Base-by-base conservation (phyloP, 805 yeast species). In the Nakazawaea peltata region DNA sequence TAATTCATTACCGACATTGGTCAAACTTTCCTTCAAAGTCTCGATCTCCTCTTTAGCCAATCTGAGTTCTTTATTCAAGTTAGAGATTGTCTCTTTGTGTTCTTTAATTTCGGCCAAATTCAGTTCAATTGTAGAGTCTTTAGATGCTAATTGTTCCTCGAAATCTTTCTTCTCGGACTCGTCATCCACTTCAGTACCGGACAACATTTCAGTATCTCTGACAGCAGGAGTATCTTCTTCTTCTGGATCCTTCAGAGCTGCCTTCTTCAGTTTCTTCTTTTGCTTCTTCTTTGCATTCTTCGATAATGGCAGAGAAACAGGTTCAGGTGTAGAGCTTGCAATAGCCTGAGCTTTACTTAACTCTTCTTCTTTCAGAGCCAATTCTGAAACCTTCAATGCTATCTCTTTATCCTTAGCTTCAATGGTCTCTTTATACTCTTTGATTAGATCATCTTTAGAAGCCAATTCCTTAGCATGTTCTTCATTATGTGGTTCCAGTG, bases 1-100 rank as follows among this genome's bases (percentile, higher is more conserved):
- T 6, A 87, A 62, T 33, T 85, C 94, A 47, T 82, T 73, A 1
- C 96, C 96, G 19, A 87, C 67, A 38, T 72, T 76, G 43, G 69
- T 69, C 36, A 88, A 53, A 84, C 81, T 83, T 39, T 86, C 96
- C 47, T 77, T 72, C 34, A 82, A 63, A 34, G 65, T 68, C 31
- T 76, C 86, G 13, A 86, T 59, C 48, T 87, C 95, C 36, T 74
- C 82, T 10, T 49, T 39, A 41, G 76, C 75, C 7, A 49, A 30
- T 23, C 53, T 56, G n/a, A 74, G 38, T 6, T 57, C 39, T 17
- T 22, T 24, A 14, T 26, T 34, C 27, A 33, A 26, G 11, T 31
- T 9, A 28, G 27, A 27, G 27, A 42, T 19, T 17, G 27, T 12
- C 25, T 18, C 31, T 31, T 13, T 30, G n/a, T n/a, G n/a, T n/a